These are phyloP conservation scores for Daedalea quercina DNA, from an alignment of 768 basidiomycete species.

Conservation along the genomic window DNA sequence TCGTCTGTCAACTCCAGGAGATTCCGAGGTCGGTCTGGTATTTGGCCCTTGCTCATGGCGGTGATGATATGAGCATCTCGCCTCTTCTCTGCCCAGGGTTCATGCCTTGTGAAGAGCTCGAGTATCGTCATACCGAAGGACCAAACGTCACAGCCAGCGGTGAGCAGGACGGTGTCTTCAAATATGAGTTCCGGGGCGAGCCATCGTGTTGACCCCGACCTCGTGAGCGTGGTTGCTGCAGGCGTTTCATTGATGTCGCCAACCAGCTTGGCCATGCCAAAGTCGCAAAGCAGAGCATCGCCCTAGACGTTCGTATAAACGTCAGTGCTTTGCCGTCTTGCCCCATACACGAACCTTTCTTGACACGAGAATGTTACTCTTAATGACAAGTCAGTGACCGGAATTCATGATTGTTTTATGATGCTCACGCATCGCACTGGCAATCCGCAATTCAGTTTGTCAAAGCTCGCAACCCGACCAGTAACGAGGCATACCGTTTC, in stretches of 20 bases:
- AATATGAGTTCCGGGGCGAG: constrained; percentile 53
- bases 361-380: constrained; percentile 57
- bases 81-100: constrained; percentile 43
- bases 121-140: constrained; percentile 56
- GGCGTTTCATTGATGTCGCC: constrained; percentile 48
- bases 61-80: constrained; percentile 45
- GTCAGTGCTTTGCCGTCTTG: not conserved
- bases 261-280: constrained; percentile 57
- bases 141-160: constrained; percentile 46
- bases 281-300: constrained; percentile 52
- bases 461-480: not conserved
- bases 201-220: constrained; percentile 46
- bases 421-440: constrained; percentile 55
- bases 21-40: constrained; percentile 38
- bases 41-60: constrained; percentile 31
- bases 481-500: constrained; percentile 42
- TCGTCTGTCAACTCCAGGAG: constrained; percentile 38
- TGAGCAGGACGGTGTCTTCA: constrained; percentile 30
- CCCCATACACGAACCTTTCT: constrained; percentile 27
- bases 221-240: constrained; percentile 40
- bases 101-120: constrained; percentile 47
- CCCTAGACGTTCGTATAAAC: constrained; percentile 26
- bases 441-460: constrained; percentile 6
- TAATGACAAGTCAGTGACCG: not conserved
- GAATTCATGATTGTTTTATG: not conserved